These are phyloP conservation scores for Trametes cinnabarina DNA, from an alignment of 768 basidiomycete genomes.

Conservation along the genomic window DNA sequence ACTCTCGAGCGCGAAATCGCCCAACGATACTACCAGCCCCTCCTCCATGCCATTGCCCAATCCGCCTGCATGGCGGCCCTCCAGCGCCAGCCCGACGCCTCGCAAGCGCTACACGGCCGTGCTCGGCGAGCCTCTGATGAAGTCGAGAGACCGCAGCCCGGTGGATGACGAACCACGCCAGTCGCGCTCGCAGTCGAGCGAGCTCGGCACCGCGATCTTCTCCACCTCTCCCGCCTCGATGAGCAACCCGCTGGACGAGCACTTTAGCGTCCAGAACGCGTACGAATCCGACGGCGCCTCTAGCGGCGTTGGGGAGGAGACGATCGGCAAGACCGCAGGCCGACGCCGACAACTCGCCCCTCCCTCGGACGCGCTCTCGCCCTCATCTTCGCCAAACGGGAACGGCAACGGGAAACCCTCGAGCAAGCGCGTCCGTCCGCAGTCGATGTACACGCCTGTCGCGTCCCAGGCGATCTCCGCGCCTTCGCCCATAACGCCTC, in stretches of 20 bases:
- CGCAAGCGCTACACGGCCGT: constrained; percentile 87
- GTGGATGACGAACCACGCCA: constrained; percentile 29
- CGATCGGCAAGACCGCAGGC: constrained; percentile 54
- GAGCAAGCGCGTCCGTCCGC: constrained; percentile 45
- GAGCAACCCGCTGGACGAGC: constrained; percentile 22
- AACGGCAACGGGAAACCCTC: constrained; percentile 16
- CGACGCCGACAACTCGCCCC: constrained; percentile 29
- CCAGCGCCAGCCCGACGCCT: constrained; percentile 62
- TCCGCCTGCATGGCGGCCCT: constrained; percentile 39
- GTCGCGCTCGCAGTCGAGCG: constrained; percentile 26
- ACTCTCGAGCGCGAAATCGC: constrained; percentile 18
- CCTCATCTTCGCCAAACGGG: constrained; percentile 25
- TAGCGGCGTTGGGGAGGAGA: constrained; percentile 47
- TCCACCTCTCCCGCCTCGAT: constrained; percentile 36
- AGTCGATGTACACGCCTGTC: constrained; percentile 50
- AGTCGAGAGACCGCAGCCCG: constrained; percentile 26
- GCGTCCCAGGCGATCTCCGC: constrained; percentile 26
- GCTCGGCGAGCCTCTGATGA: constrained; percentile 67
- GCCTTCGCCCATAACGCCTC: constrained; percentile 28
- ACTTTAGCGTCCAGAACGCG: constrained; percentile 2
- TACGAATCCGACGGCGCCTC: constrained; percentile 40
- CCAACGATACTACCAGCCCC: constrained; percentile 22
- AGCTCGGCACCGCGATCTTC: constrained; percentile 44
- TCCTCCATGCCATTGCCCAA: constrained; percentile 44
- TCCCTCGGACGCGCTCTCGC: constrained; percentile 23